phyloP scores from a whole-genome alignment of 495 filamentous ascomycete species.

The Aspergillus ostianus region DNA sequence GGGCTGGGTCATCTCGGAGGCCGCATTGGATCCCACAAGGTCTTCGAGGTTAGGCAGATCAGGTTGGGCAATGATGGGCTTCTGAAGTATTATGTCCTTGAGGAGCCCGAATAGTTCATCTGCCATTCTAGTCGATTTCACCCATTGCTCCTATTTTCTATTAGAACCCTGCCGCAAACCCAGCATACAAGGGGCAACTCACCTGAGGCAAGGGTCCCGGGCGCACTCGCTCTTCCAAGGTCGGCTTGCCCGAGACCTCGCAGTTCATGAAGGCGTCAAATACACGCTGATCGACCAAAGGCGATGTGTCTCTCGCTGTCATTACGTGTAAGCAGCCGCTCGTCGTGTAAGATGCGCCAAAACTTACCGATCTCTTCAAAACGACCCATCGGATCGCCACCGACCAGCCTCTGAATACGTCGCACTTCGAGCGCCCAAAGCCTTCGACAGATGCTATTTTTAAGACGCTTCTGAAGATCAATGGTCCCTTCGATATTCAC shows the following conservation, averaged over 20 bases:
- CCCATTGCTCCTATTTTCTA: constrained; percentile 35
- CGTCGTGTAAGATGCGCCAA: not conserved
- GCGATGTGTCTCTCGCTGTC: constrained; percentile 32
- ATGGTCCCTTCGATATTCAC: constrained; percentile 42
- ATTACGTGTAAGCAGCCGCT: constrained; percentile 5
- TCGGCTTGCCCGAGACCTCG: constrained; percentile 36
- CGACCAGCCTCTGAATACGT: constrained; percentile 41
- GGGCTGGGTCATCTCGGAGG: constrained; percentile 32
- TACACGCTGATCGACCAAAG: constrained; percentile 31
- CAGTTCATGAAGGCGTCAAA: constrained; percentile 47
- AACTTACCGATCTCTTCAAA: constrained; percentile 42
- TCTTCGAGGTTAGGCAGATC: constrained; percentile 32
- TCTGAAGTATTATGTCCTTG: constrained; percentile 34
- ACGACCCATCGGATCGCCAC: constrained; percentile 33
- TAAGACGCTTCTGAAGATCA: constrained; percentile 34
- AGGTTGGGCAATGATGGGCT: constrained; percentile 26
- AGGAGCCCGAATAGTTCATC: constrained; percentile 37
- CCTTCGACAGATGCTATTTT: constrained; percentile 40
- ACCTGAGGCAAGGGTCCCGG: constrained; percentile 43
- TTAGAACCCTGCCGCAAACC: constrained; percentile 1
- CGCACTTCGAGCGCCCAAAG: constrained; percentile 43
- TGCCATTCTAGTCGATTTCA: constrained; percentile 34
- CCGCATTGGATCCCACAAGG: constrained; percentile 21
- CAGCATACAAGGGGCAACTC: constrained; percentile 10
- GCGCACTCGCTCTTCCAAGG: constrained; percentile 43